Conservation (phyloP, 768 basidiomycete species). For the Auricularia cornea region DNA sequence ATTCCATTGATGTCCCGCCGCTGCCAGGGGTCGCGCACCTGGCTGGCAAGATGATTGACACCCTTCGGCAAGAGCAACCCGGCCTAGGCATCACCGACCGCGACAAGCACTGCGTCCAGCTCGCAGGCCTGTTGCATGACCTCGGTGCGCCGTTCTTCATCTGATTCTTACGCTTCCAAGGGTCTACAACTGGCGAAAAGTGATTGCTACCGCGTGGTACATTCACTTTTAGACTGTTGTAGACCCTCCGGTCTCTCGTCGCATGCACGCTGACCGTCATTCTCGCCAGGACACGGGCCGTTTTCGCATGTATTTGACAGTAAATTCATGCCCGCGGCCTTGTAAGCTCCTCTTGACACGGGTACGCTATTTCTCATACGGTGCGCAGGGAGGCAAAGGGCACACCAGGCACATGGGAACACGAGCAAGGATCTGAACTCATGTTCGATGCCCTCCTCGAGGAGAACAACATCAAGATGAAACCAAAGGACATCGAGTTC, state of each 20-base stretch:
- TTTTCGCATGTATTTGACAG: conserved; percentile 83
- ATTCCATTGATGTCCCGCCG: background rate
- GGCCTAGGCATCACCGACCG: conserved; percentile 57
- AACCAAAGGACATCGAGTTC: conserved; percentile 42
- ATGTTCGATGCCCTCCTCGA: conserved; percentile 67
- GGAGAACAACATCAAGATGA: conserved; percentile 44
- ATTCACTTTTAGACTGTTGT: background rate
- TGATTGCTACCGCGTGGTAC: background rate
- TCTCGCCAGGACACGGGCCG: conserved; percentile 56
- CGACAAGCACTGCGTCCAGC: conserved; percentile 67
- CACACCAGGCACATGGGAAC: conserved; percentile 64
- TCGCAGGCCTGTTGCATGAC: conserved; percentile 79
- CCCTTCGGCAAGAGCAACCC: conserved; percentile 49
- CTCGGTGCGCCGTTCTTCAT: conserved; percentile 24
- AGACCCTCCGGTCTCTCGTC: background rate
- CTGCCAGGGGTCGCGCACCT: conserved; percentile 64
- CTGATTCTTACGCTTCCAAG: background rate
- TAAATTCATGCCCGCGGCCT: conserved; percentile 55
- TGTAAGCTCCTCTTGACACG: too few species aligned
- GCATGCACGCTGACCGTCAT: background rate
- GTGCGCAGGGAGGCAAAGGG: too few species aligned
- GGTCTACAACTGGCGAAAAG: background rate
- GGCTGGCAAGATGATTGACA: conserved; percentile 52
- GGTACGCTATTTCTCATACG: too few species aligned
- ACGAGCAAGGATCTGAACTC: conserved; percentile 74